Percentiles rank a stretch among this genome's conserved stretches.
Conservation (phyloP, 495 filamentous ascomycete species). For the Aspergillus haitiensis region DNA sequence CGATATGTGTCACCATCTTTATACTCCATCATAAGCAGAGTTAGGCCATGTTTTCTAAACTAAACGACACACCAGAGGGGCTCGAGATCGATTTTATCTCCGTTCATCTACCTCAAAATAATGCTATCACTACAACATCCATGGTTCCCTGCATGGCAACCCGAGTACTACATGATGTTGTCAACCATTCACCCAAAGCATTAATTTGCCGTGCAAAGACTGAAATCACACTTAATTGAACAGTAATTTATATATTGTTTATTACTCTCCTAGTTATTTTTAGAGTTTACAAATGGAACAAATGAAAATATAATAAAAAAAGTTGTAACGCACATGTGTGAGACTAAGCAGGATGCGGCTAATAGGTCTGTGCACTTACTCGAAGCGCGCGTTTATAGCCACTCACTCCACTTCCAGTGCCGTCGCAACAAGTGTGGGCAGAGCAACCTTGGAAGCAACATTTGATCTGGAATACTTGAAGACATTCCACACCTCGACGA, state of each 20-base stretch:
- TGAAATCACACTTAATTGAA: background rate
- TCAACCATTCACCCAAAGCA: no score
- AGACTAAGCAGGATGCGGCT: constrained; percentile 9
- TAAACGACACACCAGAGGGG: no score
- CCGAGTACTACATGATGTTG: no score
- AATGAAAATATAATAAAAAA: background rate
- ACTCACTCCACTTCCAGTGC: constrained; percentile 38
- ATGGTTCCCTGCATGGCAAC: no score
- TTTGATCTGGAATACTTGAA: constrained; percentile 26
- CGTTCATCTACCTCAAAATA: no score
- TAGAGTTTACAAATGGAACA: background rate
- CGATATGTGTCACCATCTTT: background rate
- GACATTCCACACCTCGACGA: constrained; percentile 8
- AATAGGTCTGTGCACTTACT: constrained; percentile 29
- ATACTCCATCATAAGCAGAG: background rate
- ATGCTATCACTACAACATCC: no score
- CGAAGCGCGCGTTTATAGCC: constrained; percentile 43
- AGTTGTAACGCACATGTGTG: background rate
- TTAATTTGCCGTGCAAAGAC: background rate
- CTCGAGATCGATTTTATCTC: no score
- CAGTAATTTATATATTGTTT: no score
- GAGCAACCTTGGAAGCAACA: constrained; percentile 30
- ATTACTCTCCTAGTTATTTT: no score
- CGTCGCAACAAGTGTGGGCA: constrained; percentile 41
- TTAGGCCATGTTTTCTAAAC: no score